These are phyloP conservation scores for Aquilaria malaccensis DNA, from an alignment of 345 rosid genomes.

Conservation along the genomic window DNA sequence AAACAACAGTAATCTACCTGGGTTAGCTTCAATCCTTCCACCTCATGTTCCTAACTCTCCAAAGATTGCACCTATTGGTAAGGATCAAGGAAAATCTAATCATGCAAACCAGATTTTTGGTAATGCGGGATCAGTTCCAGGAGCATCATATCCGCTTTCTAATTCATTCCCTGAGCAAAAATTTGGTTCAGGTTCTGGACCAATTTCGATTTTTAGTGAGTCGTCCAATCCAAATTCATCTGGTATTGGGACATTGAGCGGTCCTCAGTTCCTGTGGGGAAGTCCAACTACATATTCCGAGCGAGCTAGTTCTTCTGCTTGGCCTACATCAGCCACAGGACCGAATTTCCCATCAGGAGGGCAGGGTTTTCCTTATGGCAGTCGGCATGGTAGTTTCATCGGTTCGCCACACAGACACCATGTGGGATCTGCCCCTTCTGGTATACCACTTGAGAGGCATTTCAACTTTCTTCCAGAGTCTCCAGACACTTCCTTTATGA, in stretches of 20 bases:
- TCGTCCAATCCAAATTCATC: constrained; percentile 54
- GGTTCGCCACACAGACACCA: constrained; percentile 59
- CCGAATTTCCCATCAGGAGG: constrained; percentile 43
- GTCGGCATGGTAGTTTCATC: constrained; percentile 45
- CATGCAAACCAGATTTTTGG: constrained; percentile 40
- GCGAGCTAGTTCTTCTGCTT: constrained; percentile 46
- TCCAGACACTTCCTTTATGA: constrained; percentile 43
- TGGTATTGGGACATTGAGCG: constrained; percentile 63
- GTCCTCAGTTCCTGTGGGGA: constrained; percentile 93
- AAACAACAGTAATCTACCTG: constrained; percentile 50
- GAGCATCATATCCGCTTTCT: constrained; percentile 41
- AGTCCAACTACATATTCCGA: constrained; percentile 53
- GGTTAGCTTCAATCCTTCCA: constrained; percentile 84
- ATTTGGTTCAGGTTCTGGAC: constrained; percentile 32
- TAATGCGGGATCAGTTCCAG: constrained; percentile 37
- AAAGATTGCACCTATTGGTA: constrained; percentile 66
- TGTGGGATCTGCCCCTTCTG: constrained; percentile 95
- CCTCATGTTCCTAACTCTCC: constrained; percentile 46
- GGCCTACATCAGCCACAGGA: constrained; percentile 50
- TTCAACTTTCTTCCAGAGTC: constrained; percentile 49
- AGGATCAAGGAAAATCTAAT: constrained; percentile 56
- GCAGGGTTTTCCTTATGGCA: constrained; percentile 43
- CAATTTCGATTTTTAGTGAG: constrained; percentile 37
- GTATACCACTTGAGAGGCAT: constrained; percentile 51
- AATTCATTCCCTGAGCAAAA: constrained; percentile 48